phyloP scores from a whole-genome alignment of 108 stramenopile genomes.

The Nannochloropsis oceanica region DNA sequence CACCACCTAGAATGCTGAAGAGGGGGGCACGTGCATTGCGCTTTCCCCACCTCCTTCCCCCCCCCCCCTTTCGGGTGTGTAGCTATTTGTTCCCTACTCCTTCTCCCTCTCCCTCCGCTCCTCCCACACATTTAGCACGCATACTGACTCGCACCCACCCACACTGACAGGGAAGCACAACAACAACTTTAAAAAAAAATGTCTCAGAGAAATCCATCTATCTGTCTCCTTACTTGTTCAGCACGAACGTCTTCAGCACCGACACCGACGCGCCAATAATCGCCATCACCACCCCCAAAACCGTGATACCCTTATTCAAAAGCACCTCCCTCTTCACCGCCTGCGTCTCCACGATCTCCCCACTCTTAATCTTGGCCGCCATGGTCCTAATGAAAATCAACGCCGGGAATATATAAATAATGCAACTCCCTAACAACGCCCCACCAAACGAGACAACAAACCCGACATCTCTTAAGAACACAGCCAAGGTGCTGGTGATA shows the following conservation, averaged over 20 bases:
- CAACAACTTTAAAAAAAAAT: too few relatives aligned
- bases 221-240: background rate
- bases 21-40: too few relatives aligned
- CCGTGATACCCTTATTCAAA: slow-evolving; percentile 10
- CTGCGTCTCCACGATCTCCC: background rate
- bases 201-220: background rate
- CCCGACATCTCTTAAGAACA: slow-evolving; percentile 60
- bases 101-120: too few relatives aligned
- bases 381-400: slow-evolving; percentile 41
- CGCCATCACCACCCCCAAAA: slow-evolving; percentile 15
- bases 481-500: slow-evolving; percentile 22
- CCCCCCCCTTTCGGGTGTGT: too few relatives aligned
- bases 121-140: too few relatives aligned
- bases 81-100: too few relatives aligned
- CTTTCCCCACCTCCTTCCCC: too few relatives aligned
- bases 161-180: too few relatives aligned
- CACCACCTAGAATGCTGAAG: too few relatives aligned
- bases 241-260: slow-evolving; percentile 22
- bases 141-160: too few relatives aligned
- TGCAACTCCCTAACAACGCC: slow-evolving; percentile 55
- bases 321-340: slow-evolving; percentile 6
- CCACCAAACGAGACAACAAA: slow-evolving; percentile 71
- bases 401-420: slow-evolving; percentile 65
- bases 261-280: slow-evolving; percentile 15
- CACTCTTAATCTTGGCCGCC: background rate